phyloP scores from a whole-genome alignment of 176 grass and related monocot genomes.

The Avena insularis region DNA sequence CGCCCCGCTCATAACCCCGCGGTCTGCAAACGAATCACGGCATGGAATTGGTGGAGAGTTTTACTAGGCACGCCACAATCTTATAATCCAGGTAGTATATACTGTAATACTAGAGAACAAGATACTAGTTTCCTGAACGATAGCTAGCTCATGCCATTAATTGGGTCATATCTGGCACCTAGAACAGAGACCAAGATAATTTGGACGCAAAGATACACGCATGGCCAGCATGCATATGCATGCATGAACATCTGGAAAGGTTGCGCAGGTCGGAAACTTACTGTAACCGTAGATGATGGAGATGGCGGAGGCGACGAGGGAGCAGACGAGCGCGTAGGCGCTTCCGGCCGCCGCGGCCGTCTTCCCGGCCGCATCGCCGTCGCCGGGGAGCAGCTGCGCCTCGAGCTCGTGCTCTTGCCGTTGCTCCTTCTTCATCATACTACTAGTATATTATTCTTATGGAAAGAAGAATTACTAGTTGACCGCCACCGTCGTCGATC shows the following conservation, averaged over 20 bases:
- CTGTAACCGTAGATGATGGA: slow-evolving; percentile 23
- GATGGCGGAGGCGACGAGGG: slow-evolving; percentile 32
- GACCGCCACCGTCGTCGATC: neutral
- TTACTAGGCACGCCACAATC: neutral
- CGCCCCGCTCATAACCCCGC: slow-evolving; percentile 75
- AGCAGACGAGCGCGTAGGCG: slow-evolving; percentile 27
- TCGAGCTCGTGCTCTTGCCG: neutral
- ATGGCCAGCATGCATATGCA: neutral
- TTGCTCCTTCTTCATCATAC: slow-evolving; percentile 2
- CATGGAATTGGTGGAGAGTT: neutral
- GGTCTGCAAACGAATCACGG: slow-evolving; percentile 39
- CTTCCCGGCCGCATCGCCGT: neutral
- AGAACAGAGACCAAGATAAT: neutral
- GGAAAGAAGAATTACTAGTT: neutral
- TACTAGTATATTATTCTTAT: neutral
- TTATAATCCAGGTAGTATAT: neutral
- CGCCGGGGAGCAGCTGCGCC: slow-evolving; percentile 19
- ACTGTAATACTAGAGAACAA: no score
- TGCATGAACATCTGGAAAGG: neutral
- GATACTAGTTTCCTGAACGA: no score
- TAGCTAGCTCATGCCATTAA: neutral
- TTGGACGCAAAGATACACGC: neutral
- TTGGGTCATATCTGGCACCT: neutral
- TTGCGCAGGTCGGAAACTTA: neutral
- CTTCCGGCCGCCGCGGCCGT: slow-evolving; percentile 6